Base-by-base conservation (phyloP, 108 stramenopile species). In the Nitzschia sp. region DNA sequence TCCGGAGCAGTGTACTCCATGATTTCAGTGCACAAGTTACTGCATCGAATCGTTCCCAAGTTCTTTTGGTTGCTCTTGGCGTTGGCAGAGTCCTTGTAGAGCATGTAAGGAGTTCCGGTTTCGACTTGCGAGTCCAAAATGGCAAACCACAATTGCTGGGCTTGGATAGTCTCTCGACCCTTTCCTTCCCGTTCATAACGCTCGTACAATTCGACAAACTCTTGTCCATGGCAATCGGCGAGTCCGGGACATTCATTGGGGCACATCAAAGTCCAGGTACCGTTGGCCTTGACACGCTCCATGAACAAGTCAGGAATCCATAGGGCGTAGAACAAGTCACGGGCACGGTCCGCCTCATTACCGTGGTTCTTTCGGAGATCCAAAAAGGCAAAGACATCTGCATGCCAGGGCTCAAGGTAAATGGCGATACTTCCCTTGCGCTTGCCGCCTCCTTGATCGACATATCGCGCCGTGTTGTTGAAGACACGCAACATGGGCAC, bases 341-440 rank as follows among this genome's bases (percentile, higher is more conserved):
- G 85, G 25, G 98, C 99, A 25, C 99, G 86, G 17, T 93, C 90
- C 68, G 78, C 83, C 82, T 99, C 99, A 69, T 99, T 97, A 22
- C 99, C 99, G 72, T 98, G 98, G 80, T 99, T 99, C 86, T 99
- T 99, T 36, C 91, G 71, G 55, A 99, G 73, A 59, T 99, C 98
- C 69, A 99, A 78, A 80, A 99, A 97, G 60, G 82, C 80, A 66
- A 96, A 87, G 68, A 99, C 85, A 79, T 99, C 99, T 1, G 98
- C 97, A 75, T 99, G 99, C 99, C 99, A 99, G 1, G 99, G 99
- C 80, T 99, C 99, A 41, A 99, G 80, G 89, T 99, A 99, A 44
- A 95, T 82, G 62, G 98, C 98, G 71, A 99, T 97, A 47, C 85
- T 82, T 31, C 99, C 99, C 78, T 97, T 97, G 44, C 99, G 82